Conservation (phyloP, 257 asterid species). For the Apocynum venetum region DNA sequence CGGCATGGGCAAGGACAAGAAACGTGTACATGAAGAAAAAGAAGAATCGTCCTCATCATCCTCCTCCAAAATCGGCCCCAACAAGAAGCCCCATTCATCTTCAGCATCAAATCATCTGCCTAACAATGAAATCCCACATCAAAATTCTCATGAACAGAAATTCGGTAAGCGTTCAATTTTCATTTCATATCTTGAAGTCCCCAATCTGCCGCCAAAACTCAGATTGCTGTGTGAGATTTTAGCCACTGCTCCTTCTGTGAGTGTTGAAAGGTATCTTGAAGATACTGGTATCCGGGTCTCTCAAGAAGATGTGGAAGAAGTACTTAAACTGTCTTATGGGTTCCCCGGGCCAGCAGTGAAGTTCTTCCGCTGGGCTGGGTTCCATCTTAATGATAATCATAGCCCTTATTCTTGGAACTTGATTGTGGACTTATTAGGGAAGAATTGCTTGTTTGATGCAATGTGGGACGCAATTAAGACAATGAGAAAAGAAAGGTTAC, state of each 20-base stretch:
- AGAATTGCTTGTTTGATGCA: conserved; percentile 58
- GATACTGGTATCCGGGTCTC: conserved; percentile 51
- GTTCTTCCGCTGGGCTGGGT: conserved; percentile 67
- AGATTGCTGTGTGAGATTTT: conserved; percentile 56
- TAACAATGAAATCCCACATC: conserved; percentile 22
- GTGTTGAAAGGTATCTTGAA: conserved; percentile 50
- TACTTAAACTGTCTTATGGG: conserved; percentile 47
- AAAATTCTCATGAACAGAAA: conserved; percentile 21
- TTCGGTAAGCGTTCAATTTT: conserved; percentile 41
- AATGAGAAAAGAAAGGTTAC: conserved; percentile 42
- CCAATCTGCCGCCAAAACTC: conserved; percentile 48
- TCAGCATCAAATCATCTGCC: conserved; percentile 17
- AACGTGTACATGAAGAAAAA: conserved; percentile 37
- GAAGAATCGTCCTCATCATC: conserved; percentile 43
- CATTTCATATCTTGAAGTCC: conserved; percentile 34
- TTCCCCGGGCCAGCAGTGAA: conserved; percentile 52
- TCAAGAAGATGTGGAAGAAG: conserved; percentile 53
- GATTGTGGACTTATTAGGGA: conserved; percentile 66
- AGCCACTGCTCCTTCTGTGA: conserved; percentile 40
- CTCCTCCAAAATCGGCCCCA: conserved; percentile 41
- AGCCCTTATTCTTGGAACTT: conserved; percentile 55
- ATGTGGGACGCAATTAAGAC: conserved; percentile 85
- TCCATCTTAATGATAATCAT: conserved; percentile 39
- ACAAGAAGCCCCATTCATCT: conserved; percentile 28
- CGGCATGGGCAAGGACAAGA: conserved; percentile 37